phyloP scores from a whole-genome alignment of 2,329 filamentous ascomycete genomes.

The Colletotrichum orbiculare region DNA sequence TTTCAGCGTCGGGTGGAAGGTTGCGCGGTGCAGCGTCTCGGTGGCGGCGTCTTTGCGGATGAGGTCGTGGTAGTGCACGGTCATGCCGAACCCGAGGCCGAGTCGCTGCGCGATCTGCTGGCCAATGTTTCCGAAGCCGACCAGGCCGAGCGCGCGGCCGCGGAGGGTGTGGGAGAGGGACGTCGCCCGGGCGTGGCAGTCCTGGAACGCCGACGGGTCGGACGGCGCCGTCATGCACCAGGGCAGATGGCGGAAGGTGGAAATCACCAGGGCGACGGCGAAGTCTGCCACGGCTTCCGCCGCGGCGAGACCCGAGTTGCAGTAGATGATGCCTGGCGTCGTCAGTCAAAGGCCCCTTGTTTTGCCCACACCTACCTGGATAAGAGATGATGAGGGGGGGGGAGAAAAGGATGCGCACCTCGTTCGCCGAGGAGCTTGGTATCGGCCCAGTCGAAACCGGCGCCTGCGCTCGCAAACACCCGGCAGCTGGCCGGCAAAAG shows the following conservation, averaged over 20 bases:
- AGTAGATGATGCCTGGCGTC: constrained; percentile 71
- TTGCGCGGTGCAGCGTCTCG: constrained; percentile 55
- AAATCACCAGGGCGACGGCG: constrained; percentile 75
- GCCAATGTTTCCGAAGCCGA: constrained; percentile 77
- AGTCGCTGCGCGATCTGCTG: constrained; percentile 67
- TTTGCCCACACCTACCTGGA: neutral
- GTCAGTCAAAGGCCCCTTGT: neutral
- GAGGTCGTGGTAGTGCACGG: constrained; percentile 72
- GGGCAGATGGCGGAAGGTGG: constrained; percentile 74
- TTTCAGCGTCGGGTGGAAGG: constrained; percentile 62
- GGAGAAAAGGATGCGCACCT: constrained; percentile 53
- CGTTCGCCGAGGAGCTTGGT: constrained; percentile 68
- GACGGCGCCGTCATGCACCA: constrained; percentile 65
- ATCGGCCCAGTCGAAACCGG: constrained; percentile 75
- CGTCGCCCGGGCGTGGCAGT: constrained; percentile 70
- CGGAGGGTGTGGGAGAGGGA: constrained; percentile 72
- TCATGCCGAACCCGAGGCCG: constrained; percentile 71
- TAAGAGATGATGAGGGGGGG: neutral
- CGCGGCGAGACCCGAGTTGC: constrained; percentile 77
- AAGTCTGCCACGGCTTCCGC: constrained; percentile 80
- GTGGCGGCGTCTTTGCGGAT: constrained; percentile 57
- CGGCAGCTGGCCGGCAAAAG: constrained; percentile 66
- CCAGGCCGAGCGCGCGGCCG: constrained; percentile 69
- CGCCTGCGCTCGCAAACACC: constrained; percentile 73
- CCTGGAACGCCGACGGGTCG: constrained; percentile 56